Conservation (phyloP, 495 filamentous ascomycete genomes). For the Tuber umbilicatum region DNA sequence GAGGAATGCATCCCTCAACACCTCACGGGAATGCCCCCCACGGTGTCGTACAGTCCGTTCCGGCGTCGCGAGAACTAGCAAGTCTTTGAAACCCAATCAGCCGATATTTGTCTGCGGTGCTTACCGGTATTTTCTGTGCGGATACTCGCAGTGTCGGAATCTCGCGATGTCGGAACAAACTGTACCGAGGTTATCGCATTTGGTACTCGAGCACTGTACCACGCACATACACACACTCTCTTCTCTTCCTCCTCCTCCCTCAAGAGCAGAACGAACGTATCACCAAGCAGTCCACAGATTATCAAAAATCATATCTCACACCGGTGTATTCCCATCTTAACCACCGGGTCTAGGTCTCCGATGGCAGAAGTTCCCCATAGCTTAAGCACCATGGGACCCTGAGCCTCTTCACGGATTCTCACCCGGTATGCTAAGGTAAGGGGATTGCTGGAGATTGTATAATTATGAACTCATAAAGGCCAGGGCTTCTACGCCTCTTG, state of each 20-base stretch:
- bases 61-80: too few relatives aligned
- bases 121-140: neutral
- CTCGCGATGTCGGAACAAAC: neutral
- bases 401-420: neutral
- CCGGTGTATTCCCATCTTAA: neutral
- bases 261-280: constrained; percentile 63
- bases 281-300: constrained; percentile 58
- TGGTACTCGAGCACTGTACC: constrained; percentile 44
- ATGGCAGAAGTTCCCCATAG: neutral
- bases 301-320: constrained; percentile 62
- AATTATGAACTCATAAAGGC: neutral
- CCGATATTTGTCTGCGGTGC: neutral
- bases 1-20: neutral
- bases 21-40: neutral
- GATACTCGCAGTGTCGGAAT: neutral
- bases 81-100: neutral
- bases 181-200: neutral
- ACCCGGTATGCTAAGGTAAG: neutral
- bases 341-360: neutral
- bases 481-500: neutral
- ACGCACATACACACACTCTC: constrained; percentile 68
- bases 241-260: constrained; percentile 73
- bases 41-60: too few relatives aligned
- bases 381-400: neutral
- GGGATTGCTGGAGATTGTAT: neutral